Conservation (phyloP, 164 flowering plant species). For the Piper betle region DNA sequence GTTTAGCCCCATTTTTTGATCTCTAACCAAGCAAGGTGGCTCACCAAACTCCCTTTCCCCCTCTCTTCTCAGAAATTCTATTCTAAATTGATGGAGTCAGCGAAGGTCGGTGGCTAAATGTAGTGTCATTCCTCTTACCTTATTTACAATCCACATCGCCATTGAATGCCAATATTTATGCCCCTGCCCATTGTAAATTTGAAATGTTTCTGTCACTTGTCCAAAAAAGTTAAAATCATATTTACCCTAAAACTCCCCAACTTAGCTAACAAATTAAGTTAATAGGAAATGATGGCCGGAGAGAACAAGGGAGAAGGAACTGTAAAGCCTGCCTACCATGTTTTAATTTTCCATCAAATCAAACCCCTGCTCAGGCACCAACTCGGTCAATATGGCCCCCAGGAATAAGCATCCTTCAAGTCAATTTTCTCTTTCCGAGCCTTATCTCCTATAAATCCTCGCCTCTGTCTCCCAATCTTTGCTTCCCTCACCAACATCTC, state of each 20-base stretch:
- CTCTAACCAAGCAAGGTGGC: neutral
- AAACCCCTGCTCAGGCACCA: neutral
- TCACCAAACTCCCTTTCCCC: neutral
- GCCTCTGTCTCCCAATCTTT: neutral
- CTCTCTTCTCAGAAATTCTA: neutral
- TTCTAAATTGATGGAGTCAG: neutral
- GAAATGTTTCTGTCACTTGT: too few species aligned
- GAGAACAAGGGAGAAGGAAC: too few species aligned
- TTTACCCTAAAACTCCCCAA: too few species aligned
- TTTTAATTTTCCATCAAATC: neutral
- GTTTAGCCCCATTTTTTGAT: neutral
- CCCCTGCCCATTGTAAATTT: too few species aligned
- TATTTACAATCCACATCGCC: too few species aligned
- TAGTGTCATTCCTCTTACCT: neutral
- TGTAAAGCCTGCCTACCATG: too few species aligned
- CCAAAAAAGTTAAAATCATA: too few species aligned
- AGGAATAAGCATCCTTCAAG: neutral
- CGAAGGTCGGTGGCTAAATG: neutral
- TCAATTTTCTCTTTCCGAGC: neutral
- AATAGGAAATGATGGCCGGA: too few species aligned
- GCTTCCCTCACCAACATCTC: neutral
- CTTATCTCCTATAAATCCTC: neutral
- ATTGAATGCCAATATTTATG: too few species aligned
- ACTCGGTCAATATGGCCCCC: neutral
- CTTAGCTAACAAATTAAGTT: too few species aligned